These are phyloP conservation scores for Sporobolomyces pararoseus DNA, from an alignment of 768 basidiomycete genomes.

Conservation along the genomic window DNA sequence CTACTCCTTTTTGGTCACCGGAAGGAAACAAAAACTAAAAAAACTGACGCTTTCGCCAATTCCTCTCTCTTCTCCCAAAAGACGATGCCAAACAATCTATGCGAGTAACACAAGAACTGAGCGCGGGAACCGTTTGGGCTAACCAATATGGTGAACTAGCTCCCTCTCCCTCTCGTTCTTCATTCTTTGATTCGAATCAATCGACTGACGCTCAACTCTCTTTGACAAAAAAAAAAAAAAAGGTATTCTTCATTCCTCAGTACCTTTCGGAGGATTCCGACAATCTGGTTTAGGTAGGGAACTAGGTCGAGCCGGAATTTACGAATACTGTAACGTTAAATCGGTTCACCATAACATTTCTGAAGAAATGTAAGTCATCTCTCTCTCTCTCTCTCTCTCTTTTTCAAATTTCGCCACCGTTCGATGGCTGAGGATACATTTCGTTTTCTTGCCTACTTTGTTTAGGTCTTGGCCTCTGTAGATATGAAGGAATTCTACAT, in stretches of 20 bases:
- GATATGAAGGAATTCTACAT: neutral
- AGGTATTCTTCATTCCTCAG: constrained; percentile 64
- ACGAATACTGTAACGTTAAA: constrained; percentile 34
- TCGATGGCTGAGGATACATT: neutral
- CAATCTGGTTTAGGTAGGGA: constrained; percentile 83
- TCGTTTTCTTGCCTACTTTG: too few relatives aligned
- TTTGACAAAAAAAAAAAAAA: too few relatives aligned
- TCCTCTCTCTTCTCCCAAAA: constrained; percentile 50
- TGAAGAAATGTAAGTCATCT: constrained; percentile 26
- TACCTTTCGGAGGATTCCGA: constrained; percentile 94
- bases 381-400: neutral
- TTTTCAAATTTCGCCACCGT: neutral
- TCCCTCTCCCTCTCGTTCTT: neutral
- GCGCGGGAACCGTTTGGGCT: constrained; percentile 90
- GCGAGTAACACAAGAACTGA: constrained; percentile 75
- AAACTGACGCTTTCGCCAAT: too few relatives aligned
- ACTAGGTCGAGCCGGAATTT: constrained; percentile 55
- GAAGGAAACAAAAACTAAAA: too few relatives aligned
- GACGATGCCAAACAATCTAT: constrained; percentile 79
- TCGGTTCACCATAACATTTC: constrained; percentile 30
- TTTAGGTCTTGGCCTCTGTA: constrained; percentile 20
- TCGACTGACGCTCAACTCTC: too few relatives aligned
- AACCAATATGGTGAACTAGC: constrained; percentile 71
- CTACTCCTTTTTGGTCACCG: constrained; percentile 59
- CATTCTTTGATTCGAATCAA: too few relatives aligned